Base-by-base conservation (phyloP, 495 filamentous ascomycete genomes). In the Talaromyces wortmannii region DNA sequence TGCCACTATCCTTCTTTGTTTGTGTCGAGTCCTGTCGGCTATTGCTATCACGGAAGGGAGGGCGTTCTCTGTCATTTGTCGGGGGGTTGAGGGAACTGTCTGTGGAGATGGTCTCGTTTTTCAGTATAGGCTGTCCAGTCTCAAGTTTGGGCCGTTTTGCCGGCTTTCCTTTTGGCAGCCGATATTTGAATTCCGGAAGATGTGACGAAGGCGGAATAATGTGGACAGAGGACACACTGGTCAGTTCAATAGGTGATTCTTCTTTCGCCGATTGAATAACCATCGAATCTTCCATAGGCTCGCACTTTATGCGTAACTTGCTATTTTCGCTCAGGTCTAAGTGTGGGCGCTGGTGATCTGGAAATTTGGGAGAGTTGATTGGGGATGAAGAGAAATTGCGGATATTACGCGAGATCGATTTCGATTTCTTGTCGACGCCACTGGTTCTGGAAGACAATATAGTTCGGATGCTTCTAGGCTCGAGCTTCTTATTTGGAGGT, bases 131-230 rank as follows among this genome's bases (percentile, higher is more conserved):
- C 23, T 53, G 57, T 29, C 53, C 50, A n/a, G 54, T 53, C 43
- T 65, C 56, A 13, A 56, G 61, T 48, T 67, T 61, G 16, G 61
- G 45, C n/a, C 56, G 45, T 15, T 59, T 56, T 50, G 61, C 62
- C 32, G 63, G 62, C 2, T 40, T 53, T 42, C 8, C 15, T 54
- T 30, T 62, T 66, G 50, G 63, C n/a, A 63, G 58, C n/a, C 73
- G 67, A 59, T 77, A 80, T 60, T 75, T 67, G 56, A 78, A 80
- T 52, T 71, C 69, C 2, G 71, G 67, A 52, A 76, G 57, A 47
- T 74, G 70, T 11, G 76, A 77, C 5, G 73, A 71, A 10, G 75
- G 74, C 48, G 70, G 63, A 17, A 71, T 47, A 4, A 76, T 63
- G 45, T 59, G 61, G 32, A 76, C 52, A 7, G 74, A 73, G 2